These are phyloP conservation scores for Cucumis sativus DNA, from an alignment of 306 rosid species.

Conservation along the genomic window Cucumber_9930_V3 NC_026655.2:22125001-22125500, in stretches of 20 bases:
- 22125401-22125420: conserved; percentile 43
- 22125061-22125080: conserved; percentile 37
- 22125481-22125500: conserved; percentile 33
- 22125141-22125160: conserved; percentile 52
- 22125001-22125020: conserved; percentile 43
- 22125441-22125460: conserved; percentile 43
- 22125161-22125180: conserved; percentile 40
- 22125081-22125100: conserved; percentile 32
- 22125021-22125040: conserved; percentile 51
- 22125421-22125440: conserved; percentile 43
- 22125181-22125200: conserved; percentile 35
- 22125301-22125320: conserved; percentile 47
- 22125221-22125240: conserved; percentile 59
- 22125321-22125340: conserved; percentile 48
- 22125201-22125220: conserved; percentile 56
- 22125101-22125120: conserved; percentile 38
- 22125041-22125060: conserved; percentile 57
- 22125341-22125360: conserved; percentile 42
- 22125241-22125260: conserved; percentile 40
- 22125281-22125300: conserved; percentile 42
- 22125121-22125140: conserved; percentile 55
- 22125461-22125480: conserved; percentile 35
- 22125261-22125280: conserved; percentile 39
- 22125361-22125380: conserved; percentile 29
- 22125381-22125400: conserved; percentile 42